Evolutionary conservation across 1,139 yeast species (phyloP).

Genomic region (Geotrichum candidum): DNA sequence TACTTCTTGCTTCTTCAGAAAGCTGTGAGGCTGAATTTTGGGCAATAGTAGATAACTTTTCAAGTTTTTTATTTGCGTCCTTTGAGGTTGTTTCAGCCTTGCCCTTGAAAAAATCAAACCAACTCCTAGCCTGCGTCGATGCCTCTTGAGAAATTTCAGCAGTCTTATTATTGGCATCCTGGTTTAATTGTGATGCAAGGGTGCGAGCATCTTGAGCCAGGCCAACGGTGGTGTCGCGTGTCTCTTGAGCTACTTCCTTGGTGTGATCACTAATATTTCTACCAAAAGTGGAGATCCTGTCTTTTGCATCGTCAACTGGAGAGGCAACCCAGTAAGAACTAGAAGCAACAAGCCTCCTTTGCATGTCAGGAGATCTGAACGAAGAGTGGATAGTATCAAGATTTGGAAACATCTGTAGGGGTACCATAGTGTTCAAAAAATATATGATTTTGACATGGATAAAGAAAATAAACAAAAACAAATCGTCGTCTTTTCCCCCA

Average conservation of each 20-base stretch:
- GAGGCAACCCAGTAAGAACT: slow-evolving; percentile 8
- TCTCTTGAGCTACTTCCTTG: not conserved
- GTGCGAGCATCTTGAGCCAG: slow-evolving; percentile 1
- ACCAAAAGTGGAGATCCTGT: not conserved
- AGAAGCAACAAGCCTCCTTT: not conserved
- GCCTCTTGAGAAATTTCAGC: not conserved
- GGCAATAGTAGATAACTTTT: not conserved
- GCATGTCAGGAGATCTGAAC: slow-evolving; percentile 4
- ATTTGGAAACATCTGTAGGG: slow-evolving; percentile 3
- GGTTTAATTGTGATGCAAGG: not conserved
- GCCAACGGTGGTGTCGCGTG: not conserved
- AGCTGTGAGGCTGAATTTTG: not conserved
- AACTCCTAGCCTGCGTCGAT: slow-evolving; percentile 1
- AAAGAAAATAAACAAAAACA: not conserved
- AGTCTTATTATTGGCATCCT: not conserved
- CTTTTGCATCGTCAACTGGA: slow-evolving; percentile 8
- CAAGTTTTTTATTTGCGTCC: not conserved
- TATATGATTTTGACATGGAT: not conserved
- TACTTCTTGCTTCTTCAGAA: not conserved
- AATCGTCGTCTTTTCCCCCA: too few relatives aligned
- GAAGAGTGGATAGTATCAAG: not conserved
- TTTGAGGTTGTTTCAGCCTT: not conserved
- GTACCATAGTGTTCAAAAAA: not conserved
- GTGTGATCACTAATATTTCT: slow-evolving; percentile 4
- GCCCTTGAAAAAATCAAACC: not conserved